Evolutionary conservation across 805 yeast genomes (phyloP).

Genomic region (Candida orba): DNA sequence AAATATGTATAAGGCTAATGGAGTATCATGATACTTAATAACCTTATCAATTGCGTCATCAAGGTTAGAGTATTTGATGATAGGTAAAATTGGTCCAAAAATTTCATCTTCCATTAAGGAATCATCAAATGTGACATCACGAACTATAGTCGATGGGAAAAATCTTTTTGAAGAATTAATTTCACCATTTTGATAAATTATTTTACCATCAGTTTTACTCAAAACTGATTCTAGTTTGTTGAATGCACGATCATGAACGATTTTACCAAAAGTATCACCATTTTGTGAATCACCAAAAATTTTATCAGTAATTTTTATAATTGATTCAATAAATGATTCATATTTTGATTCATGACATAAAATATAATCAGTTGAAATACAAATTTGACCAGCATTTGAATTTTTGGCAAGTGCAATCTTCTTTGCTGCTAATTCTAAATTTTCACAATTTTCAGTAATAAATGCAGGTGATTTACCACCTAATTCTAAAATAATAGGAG

Average conservation of each 20-base stretch:
- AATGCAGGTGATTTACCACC: constrained; percentile 93
- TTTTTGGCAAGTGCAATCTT: constrained; percentile 76
- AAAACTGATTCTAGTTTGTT: constrained; percentile 39
- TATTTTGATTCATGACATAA: constrained; percentile 56
- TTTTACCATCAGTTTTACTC: constrained; percentile 40
- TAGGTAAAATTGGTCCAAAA: constrained; percentile 83
- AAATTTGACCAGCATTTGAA: constrained; percentile 82
- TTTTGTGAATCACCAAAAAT: constrained; percentile 36
- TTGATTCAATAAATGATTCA: constrained; percentile 38
- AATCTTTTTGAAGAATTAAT: constrained; percentile 33
- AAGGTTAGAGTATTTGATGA: constrained; percentile 45
- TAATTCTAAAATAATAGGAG: constrained; percentile 75
- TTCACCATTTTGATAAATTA: constrained; percentile 28
- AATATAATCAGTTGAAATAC: constrained; percentile 83
- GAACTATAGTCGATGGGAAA: constrained; percentile 70
- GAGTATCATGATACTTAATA: constrained; percentile 53
- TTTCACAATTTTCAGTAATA: constrained; percentile 44
- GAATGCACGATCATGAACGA: constrained; percentile 50
- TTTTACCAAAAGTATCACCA: constrained; percentile 39
- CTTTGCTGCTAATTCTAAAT: constrained; percentile 41
- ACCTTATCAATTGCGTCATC: constrained; percentile 38
- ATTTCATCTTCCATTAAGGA: constrained; percentile 66
- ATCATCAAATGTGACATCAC: constrained; percentile 58
- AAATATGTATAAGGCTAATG: constrained; percentile 75
- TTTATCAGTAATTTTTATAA: constrained; percentile 35